Evolutionary conservation across 495 filamentous ascomycete genomes (phyloP).

Genomic region (Penicillium argentinense): DNA sequence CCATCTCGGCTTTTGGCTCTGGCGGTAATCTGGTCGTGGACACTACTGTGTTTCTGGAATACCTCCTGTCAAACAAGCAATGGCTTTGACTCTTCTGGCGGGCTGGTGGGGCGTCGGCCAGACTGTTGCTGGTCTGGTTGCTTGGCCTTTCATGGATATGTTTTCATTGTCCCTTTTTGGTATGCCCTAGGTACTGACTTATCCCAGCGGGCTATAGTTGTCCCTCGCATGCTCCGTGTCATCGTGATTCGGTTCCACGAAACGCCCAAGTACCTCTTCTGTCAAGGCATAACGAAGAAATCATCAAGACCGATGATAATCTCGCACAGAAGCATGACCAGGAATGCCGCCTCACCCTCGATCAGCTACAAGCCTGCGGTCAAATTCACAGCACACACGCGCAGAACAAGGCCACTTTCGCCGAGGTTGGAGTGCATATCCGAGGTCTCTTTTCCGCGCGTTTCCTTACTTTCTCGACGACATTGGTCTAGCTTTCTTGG

Average conservation of each 20-base stretch:
- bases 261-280: conserved; percentile 19
- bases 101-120: conserved; percentile 23
- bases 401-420: conserved; percentile 9
- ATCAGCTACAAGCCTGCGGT: conserved; percentile 15
- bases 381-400: conserved; percentile 11
- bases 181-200: not conserved
- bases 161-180: not conserved
- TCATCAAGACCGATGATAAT: conserved; percentile 12
- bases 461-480: conserved; percentile 25
- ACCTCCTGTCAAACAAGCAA: conserved; percentile 20
- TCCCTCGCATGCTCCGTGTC: conserved; percentile 15
- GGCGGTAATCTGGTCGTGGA: conserved; percentile 20
- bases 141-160: conserved; percentile 19
- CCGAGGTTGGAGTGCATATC: conserved; percentile 13
- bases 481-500: conserved; percentile 38
- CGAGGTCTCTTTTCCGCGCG: conserved; percentile 11
- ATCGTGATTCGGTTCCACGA: conserved; percentile 20
- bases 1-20: conserved; percentile 19
- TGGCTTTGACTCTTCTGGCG: conserved; percentile 21
- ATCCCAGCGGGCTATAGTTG: conserved; percentile 16
- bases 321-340: conserved; percentile 15
- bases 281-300: conserved; percentile 15
- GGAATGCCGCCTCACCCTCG: conserved; percentile 11
- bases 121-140: conserved; percentile 18
- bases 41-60: conserved; percentile 21